Base-by-base conservation (phyloP, 1,284 basidiomycete species). In the Earliella scabrosa region DNA sequence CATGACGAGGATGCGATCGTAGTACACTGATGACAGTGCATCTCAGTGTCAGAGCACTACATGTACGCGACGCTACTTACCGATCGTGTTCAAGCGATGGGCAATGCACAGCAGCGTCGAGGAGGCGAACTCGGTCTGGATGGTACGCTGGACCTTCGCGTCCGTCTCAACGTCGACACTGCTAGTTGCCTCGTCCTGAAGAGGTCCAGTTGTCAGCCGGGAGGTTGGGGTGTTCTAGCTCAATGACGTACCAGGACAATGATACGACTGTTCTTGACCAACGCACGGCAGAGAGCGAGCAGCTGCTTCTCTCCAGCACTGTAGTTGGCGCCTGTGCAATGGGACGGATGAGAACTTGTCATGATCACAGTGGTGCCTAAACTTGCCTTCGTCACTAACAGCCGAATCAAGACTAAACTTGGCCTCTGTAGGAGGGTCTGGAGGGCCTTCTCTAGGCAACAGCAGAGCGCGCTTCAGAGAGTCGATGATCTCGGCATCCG, bases 91-190 rank as follows among this genome's bases (percentile, higher is more conserved):
- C 44, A 92, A 72, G 10, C 92, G 80, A 71, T 90, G 88, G 2
- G 90, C 90, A 50, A 92, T 90, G 64, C 88, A 90, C 26, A 92
- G 71, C 58, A 92, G 73, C 0, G 85, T 87, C 20, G 80, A 81
- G 1, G 74, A 61, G 1, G 82, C 75, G 65, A 93, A 92, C 63
- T 90, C 88, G 27, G 80, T 79, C 63, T 86, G 83, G 55, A 94
- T 91, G 0, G 90, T 92, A 23, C 77, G 76, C 61, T 92, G 90
- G 38, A 93, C 76, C 71, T 87, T 88, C 2, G 87, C 81, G 68
- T 93, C 91, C 26, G 88, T 93, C 65, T 92, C 90, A 24, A 89
- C 83, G 62, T 95, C 93, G 18, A 94, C 89, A 45, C 81, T 90
- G n/a, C 89, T 90, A 1, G 92, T 93, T 0, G 91, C 90, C 70